Conservation (phyloP, 2,329 filamentous ascomycete genomes). For the Albifimbria verrucaria region DNA sequence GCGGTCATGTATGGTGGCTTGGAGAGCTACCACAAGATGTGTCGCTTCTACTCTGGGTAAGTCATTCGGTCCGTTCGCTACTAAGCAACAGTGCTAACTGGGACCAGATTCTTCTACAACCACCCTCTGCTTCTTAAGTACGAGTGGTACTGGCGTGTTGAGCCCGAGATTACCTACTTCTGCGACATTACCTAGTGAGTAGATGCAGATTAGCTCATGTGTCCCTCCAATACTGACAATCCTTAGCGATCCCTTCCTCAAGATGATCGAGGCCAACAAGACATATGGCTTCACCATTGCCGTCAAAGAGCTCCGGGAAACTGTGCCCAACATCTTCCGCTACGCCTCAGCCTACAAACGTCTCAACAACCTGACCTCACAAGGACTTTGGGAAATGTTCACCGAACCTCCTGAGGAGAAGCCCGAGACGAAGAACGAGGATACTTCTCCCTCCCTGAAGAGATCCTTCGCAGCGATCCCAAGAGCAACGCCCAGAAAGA, state of each 20-base stretch:
- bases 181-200: slow-evolving; percentile 96
- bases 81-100: slow-evolving; percentile 16
- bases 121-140: slow-evolving; percentile 93
- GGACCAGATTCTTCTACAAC: slow-evolving; percentile 83
- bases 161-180: slow-evolving; percentile 99
- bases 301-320: slow-evolving; percentile 96
- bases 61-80: slow-evolving; percentile 11
- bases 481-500: slow-evolving; percentile 68
- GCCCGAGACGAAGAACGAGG: slow-evolving; percentile 58
- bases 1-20: slow-evolving; percentile 99
- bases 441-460: slow-evolving; percentile 70
- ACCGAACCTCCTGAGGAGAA: slow-evolving; percentile 70
- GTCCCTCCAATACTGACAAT: no score
- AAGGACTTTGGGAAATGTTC: slow-evolving; percentile 99
- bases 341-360: slow-evolving; percentile 98
- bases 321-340: slow-evolving; percentile 96
- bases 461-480: slow-evolving; percentile 74
- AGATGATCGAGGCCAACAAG: slow-evolving; percentile 93
- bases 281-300: slow-evolving; percentile 99
- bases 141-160: slow-evolving; percentile 99
- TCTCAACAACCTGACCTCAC: slow-evolving; percentile 81
- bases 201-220: no score
- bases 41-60: slow-evolving; percentile 97
- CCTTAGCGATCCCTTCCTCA: slow-evolving; percentile 82
- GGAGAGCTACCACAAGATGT: slow-evolving; percentile 99